Conservation (phyloP, 2,329 filamentous ascomycete species). For the Botrytis pseudocinerea region DNA sequence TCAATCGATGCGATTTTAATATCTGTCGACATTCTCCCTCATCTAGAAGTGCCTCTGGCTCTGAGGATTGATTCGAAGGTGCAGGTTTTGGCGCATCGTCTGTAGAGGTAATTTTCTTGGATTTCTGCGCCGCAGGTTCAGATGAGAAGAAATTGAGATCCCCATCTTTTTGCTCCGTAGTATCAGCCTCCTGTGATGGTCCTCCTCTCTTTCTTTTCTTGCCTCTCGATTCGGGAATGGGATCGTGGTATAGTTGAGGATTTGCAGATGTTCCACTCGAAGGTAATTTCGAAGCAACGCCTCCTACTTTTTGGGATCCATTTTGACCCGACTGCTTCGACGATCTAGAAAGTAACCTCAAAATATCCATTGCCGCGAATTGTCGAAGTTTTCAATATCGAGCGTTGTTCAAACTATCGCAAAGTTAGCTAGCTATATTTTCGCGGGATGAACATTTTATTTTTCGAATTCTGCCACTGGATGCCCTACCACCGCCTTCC, state of each 20-base stretch:
- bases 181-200: slow-evolving; percentile 41
- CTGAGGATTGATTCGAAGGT: slow-evolving; percentile 19
- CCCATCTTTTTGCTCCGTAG: slow-evolving; percentile 39
- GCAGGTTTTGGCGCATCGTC: slow-evolving; percentile 24
- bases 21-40: slow-evolving; percentile 73
- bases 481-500: neutral
- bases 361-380: slow-evolving; percentile 53
- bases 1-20: slow-evolving; percentile 78
- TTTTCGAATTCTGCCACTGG: slow-evolving; percentile 12
- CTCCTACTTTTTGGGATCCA: slow-evolving; percentile 39
- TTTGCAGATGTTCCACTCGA: slow-evolving; percentile 64
- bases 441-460: slow-evolving; percentile 15
- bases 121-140: slow-evolving; percentile 40
- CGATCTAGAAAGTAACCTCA: slow-evolving; percentile 71
- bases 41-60: slow-evolving; percentile 48
- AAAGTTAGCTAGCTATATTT: slow-evolving; percentile 8
- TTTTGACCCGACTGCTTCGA: slow-evolving; percentile 53
- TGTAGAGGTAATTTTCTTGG: slow-evolving; percentile 30
- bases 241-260: slow-evolving; percentile 69
- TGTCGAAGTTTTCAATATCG: slow-evolving; percentile 12
- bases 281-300: slow-evolving; percentile 52
- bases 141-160: slow-evolving; percentile 60
- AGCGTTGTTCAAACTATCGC: neutral
- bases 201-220: slow-evolving; percentile 58
- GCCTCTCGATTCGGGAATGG: slow-evolving; percentile 45